Conservation (phyloP, 805 yeast species). For the Maudiozyma saulgeensis region DNA sequence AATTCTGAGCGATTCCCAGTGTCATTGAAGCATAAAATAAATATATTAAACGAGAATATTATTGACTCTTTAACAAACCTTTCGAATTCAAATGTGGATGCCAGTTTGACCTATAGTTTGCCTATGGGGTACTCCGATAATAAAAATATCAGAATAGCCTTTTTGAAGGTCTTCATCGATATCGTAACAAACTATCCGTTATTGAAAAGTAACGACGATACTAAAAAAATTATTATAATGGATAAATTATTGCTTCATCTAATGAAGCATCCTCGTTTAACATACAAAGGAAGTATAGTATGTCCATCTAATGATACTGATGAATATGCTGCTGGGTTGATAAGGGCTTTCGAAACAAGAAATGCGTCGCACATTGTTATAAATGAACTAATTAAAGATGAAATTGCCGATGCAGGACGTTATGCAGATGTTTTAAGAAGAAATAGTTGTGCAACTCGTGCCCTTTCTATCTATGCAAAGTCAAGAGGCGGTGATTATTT, state of each 20-base stretch:
- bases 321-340: slow-evolving; percentile 52
- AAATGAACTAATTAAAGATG: slow-evolving; percentile 44
- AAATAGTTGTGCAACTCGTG: slow-evolving; percentile 68
- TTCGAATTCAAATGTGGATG: slow-evolving; percentile 59
- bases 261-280: slow-evolving; percentile 33
- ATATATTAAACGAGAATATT: slow-evolving; percentile 47
- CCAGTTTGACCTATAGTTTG: slow-evolving; percentile 63
- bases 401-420: slow-evolving; percentile 46
- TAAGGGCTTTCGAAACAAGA: slow-evolving; percentile 40
- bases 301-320: slow-evolving; percentile 64
- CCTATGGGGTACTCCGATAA: slow-evolving; percentile 70
- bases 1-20: slow-evolving; percentile 24
- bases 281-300: slow-evolving; percentile 43
- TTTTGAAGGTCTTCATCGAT: slow-evolving; percentile 64
- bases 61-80: slow-evolving; percentile 58
- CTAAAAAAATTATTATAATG: slow-evolving; percentile 10
- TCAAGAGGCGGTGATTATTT: slow-evolving; percentile 52
- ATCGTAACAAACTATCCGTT: slow-evolving; percentile 34
- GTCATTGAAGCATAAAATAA: slow-evolving; percentile 40
- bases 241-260: slow-evolving; percentile 21
- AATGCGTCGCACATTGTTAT: slow-evolving; percentile 37
- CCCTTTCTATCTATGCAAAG: slow-evolving; percentile 59
- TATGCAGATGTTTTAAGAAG: slow-evolving; percentile 66
- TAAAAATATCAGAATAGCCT: slow-evolving; percentile 52
- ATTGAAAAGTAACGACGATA: slow-evolving; percentile 20